A percentile compares a stretch with the other conserved stretches of the same genome.
phyloP scores from a whole-genome alignment of 1,284 basidiomycete genomes.

The Malassezia yamatoensis region DNA sequence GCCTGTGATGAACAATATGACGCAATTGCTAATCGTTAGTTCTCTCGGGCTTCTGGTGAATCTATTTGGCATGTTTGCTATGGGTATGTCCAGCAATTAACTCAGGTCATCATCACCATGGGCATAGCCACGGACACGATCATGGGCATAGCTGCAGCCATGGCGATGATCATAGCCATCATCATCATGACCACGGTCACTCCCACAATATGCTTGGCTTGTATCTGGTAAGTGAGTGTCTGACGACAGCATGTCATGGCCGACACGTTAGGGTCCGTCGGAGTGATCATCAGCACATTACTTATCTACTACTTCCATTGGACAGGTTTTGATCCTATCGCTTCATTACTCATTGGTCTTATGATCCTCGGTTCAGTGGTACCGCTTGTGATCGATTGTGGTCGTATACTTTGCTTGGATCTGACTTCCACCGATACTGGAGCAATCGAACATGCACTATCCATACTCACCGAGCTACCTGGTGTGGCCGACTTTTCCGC shows the following conservation, averaged over 20 bases:
- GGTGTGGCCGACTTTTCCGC: conserved; percentile 70
- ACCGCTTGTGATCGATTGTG: conserved; percentile 86
- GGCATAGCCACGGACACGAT: conserved; percentile 48
- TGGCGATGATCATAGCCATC: conserved; percentile 40
- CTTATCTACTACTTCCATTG: conserved; percentile 95
- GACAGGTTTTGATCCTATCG: conserved; percentile 98
- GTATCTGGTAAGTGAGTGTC: conserved; percentile 56
- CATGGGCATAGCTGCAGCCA: conserved; percentile 47
- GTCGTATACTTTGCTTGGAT: conserved; percentile 76
- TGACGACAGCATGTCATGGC: conserved; percentile 63
- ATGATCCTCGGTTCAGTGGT: conserved; percentile 90
- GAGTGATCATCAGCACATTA: conserved; percentile 94
- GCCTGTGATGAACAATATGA: conserved; percentile 87
- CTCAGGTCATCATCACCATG: conserved; percentile 19
- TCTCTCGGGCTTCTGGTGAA: conserved; percentile 83
- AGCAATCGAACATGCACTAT: conserved; percentile 62
- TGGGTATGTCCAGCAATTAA: conserved; percentile 54
- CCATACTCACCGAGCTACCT: conserved; percentile 59
- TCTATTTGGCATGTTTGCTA: conserved; percentile 97
- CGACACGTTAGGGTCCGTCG: conserved; percentile 67
- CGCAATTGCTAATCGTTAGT: conserved; percentile 79
- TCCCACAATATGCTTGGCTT: conserved; percentile 99
- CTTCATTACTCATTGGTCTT: conserved; percentile 87
- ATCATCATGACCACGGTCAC: conserved; percentile 53
- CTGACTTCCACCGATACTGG: conserved; percentile 60